Evolutionary conservation across 2,329 filamentous ascomycete species (phyloP).

Genomic region (Scedosporium apiospermum): DNA sequence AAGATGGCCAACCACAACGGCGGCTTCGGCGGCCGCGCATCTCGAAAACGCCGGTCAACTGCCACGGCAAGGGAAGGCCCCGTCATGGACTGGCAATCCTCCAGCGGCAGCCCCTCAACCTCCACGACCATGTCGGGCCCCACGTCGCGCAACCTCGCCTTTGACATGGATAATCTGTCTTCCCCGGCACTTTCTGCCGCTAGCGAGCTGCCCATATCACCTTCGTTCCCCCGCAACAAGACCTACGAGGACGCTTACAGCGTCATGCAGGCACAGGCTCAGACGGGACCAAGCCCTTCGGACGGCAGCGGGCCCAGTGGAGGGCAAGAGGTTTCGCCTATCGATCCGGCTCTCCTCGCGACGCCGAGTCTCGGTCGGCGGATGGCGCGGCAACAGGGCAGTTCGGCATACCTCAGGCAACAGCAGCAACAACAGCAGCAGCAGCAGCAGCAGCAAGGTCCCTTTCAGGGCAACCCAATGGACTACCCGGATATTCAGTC

Average conservation of each 20-base stretch:
- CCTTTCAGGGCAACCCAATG: constrained; percentile 15
- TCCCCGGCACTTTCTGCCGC: constrained; percentile 28
- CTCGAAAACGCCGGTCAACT: constrained; percentile 15
- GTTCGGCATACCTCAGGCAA: constrained; percentile 17
- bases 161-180: constrained; percentile 30
- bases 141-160: constrained; percentile 12
- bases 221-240: constrained; percentile 26
- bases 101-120: constrained; percentile 15
- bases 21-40: constrained; percentile 52
- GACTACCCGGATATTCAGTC: constrained; percentile 40
- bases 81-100: constrained; percentile 19
- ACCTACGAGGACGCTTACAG: constrained; percentile 14
- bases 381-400: constrained; percentile 22
- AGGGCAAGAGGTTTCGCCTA: constrained; percentile 15
- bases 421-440: constrained; percentile 23
- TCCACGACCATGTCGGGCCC: constrained; percentile 12
- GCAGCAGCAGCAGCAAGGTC: constrained; percentile 14
- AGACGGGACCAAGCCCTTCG: constrained; percentile 19
- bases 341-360: constrained; percentile 34
- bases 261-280: constrained; percentile 18
- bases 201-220: constrained; percentile 27
- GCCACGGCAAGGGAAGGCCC: constrained; percentile 13
- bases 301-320: neutral
- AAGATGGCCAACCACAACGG: constrained; percentile 88
- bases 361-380: constrained; percentile 32